Base-by-base conservation (phyloP, 2,329 filamentous ascomycete species). In the Thelonectria olida region DNA sequence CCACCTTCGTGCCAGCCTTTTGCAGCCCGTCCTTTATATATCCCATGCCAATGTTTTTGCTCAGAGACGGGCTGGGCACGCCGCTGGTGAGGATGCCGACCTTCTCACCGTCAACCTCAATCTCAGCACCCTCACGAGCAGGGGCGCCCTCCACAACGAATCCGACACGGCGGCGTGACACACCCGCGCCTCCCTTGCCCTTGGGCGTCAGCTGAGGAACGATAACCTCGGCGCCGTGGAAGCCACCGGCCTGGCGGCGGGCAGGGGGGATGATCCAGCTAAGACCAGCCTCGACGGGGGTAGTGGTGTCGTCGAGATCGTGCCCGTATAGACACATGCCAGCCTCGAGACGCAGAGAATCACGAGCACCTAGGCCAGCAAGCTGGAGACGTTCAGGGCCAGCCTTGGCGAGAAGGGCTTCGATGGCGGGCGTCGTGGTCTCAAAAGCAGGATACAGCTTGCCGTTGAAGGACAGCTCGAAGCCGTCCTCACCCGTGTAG, bases 291-390 rank as follows among this genome's bases (percentile, higher is more conserved):
- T 88, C 86, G 65, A 85, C 84, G 15, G 85, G 85, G 15, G 85
- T 88, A 17, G 84, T 88, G n/a, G 78, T 77, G 74, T 97, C 95
- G 75, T 96, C 89, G 36, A 99, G 86, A 77, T 99, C 96, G 80
- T 98, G 93, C n/a, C 96, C 96, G 80, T 99, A 99, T n/a, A 99
- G 85, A 78, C 96, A 99, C 95, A 99, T 97, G 63, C 96, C 96
- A 0, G 96, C 96, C 81, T 99, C 96, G 27, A 99, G 88, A 47
- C 96, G 90, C 61, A 99, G 87, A 63, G 91, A 96, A 78, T 99
- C 96, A 66, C 96, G 88, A 2, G 96, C 93, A 9, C 94, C 96
- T 0, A 99, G 86, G 3, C 96, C 96, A 2, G 95, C 93, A 45
- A 97, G 86, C 72, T 91, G 90, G 15, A 97, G 82, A 52, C 78